A percentile compares a stretch with the other conserved stretches of the same genome.
Conservation (phyloP, 2,329 filamentous ascomycete species). For the Paracamarosporium sp. region DNA sequence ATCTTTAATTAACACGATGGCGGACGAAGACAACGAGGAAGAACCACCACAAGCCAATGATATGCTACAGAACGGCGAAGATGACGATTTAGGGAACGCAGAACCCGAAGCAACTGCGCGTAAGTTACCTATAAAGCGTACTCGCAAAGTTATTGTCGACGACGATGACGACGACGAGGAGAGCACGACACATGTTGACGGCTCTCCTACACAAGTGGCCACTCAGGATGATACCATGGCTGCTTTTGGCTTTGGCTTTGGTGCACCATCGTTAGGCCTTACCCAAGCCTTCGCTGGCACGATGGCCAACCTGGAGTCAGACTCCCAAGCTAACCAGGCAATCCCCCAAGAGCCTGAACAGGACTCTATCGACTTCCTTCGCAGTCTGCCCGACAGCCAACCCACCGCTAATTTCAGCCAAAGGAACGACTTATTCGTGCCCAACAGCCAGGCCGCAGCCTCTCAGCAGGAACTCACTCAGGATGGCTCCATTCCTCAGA, state of each 20-base stretch:
- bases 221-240: slow-evolving; percentile 42
- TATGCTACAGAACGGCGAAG: slow-evolving; percentile 32
- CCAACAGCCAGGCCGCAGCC: slow-evolving; percentile 60
- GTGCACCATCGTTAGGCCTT: slow-evolving; percentile 66
- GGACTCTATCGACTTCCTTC: slow-evolving; percentile 60
- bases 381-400: slow-evolving; percentile 62
- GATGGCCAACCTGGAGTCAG: slow-evolving; percentile 69
- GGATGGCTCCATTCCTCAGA: slow-evolving; percentile 24
- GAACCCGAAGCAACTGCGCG: slow-evolving; percentile 51
- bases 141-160: slow-evolving; percentile 65
- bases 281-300: slow-evolving; percentile 93
- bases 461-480: slow-evolving; percentile 35
- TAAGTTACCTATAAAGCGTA: slow-evolving; percentile 56
- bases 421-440: slow-evolving; percentile 64
- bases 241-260: slow-evolving; percentile 49
- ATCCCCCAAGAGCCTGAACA: slow-evolving; percentile 47
- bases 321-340: slow-evolving; percentile 39
- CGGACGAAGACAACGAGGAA: slow-evolving; percentile 41
- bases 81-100: slow-evolving; percentile 54
- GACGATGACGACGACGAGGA: slow-evolving; percentile 59
- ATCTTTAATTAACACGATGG: slow-evolving; percentile 49
- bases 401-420: slow-evolving; percentile 69
- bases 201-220: slow-evolving; percentile 28
- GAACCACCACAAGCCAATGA: slow-evolving; percentile 22
- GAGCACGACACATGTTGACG: slow-evolving; percentile 18